Evolutionary conservation across 2,329 filamentous ascomycete species (phyloP).

Genomic region (Curvularia lunata): DNA sequence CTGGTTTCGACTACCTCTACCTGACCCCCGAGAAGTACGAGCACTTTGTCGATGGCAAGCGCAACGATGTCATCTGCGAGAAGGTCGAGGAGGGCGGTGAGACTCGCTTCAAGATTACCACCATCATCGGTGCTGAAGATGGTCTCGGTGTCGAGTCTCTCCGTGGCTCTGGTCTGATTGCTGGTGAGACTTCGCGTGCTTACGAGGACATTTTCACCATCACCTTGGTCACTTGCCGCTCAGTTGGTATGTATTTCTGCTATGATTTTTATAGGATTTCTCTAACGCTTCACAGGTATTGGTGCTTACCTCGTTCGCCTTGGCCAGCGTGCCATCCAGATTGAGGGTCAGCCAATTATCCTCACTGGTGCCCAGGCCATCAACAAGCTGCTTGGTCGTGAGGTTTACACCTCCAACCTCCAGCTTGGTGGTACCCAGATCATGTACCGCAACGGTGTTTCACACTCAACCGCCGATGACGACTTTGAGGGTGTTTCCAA

Average conservation of each 20-base stretch:
- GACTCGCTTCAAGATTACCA: constrained; percentile 90
- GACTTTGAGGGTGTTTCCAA: constrained; percentile 98
- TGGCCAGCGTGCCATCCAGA: constrained; percentile 97
- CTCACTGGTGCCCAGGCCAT: constrained; percentile 95
- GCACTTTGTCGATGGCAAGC: constrained; percentile 79
- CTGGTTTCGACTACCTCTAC: constrained; percentile 97
- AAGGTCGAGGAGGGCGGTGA: constrained; percentile 85
- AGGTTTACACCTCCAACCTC: constrained; percentile 98
- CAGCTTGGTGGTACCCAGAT: constrained; percentile 99
- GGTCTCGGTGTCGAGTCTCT: constrained; percentile 97
- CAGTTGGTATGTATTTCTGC: constrained; percentile 70
- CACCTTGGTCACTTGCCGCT: constrained; percentile 95
- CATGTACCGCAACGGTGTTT: constrained; percentile 99
- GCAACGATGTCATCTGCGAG: constrained; percentile 84
- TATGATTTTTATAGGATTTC: not conserved
- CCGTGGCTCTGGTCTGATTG: constrained; percentile 96
- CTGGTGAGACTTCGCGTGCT: constrained; percentile 92
- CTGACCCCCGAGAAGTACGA: constrained; percentile 85
- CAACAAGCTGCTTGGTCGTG: constrained; percentile 96
- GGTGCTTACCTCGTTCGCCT: constrained; percentile 98
- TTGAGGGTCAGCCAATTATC: constrained; percentile 98
- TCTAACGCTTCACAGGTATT: constrained; percentile 68
- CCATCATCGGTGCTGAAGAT: constrained; percentile 90
- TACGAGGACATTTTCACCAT: constrained; percentile 99
- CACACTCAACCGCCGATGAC: constrained; percentile 96